phyloP scores from a whole-genome alignment of 2,329 filamentous ascomycete genomes.

The Venturia oleaginea region DNA sequence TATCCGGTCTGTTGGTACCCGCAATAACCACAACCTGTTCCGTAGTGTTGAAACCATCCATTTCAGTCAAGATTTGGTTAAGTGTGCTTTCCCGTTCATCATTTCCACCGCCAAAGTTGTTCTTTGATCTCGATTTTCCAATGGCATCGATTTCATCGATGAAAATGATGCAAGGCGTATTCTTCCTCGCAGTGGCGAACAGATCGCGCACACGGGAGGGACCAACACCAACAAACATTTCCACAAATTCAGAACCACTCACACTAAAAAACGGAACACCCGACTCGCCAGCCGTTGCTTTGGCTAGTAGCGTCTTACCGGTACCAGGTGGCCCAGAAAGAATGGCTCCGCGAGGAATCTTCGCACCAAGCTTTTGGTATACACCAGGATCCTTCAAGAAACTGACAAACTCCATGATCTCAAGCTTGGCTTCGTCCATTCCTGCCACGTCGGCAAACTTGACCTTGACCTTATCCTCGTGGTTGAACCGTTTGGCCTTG shows the following conservation, averaged over 20 bases:
- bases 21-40: slow-evolving; percentile 96
- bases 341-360: slow-evolving; percentile 95
- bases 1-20: slow-evolving; percentile 90
- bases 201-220: slow-evolving; percentile 90
- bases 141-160: slow-evolving; percentile 99
- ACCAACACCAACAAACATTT: slow-evolving; percentile 99
- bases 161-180: slow-evolving; percentile 97
- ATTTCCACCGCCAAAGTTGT: slow-evolving; percentile 79
- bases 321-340: slow-evolving; percentile 96
- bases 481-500: slow-evolving; percentile 93
- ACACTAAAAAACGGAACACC: slow-evolving; percentile 97
- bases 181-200: slow-evolving; percentile 90
- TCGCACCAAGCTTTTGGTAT: slow-evolving; percentile 89
- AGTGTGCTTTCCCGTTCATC: slow-evolving; percentile 95
- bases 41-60: slow-evolving; percentile 97
- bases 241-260: slow-evolving; percentile 96
- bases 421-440: slow-evolving; percentile 94
- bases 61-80: slow-evolving; percentile 97
- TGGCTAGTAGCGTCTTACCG: slow-evolving; percentile 93
- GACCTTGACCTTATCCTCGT: slow-evolving; percentile 91
- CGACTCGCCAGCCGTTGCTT: slow-evolving; percentile 94
- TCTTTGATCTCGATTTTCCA: slow-evolving; percentile 78
- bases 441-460: slow-evolving; percentile 96
- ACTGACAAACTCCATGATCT: slow-evolving; percentile 99
- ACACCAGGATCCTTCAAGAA: slow-evolving; percentile 90